Evolutionary conservation across 345 rosid species (phyloP).

Genomic region (Iberis pinnata): DNA sequence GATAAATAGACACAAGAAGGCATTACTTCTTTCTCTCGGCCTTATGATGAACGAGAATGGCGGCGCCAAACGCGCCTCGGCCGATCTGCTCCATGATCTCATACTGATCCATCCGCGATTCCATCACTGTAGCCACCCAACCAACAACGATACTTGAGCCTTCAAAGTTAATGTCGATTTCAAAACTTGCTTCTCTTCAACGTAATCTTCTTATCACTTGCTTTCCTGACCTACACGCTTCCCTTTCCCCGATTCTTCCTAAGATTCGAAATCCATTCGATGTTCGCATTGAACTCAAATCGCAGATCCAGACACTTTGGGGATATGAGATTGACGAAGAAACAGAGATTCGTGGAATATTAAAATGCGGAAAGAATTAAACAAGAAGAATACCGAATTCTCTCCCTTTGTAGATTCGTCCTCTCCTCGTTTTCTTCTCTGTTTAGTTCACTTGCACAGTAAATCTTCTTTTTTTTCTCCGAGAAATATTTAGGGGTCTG

Average conservation of each 20-base stretch:
- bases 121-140: too few relatives aligned
- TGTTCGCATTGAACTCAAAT: constrained; percentile 6
- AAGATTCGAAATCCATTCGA: constrained; percentile 11
- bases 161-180: background rate
- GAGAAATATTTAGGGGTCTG: constrained; percentile 11
- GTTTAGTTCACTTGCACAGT: constrained; percentile 27
- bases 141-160: constrained; percentile 9
- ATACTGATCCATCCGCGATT: constrained; percentile 97
- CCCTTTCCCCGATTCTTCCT: constrained; percentile 1
- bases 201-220: constrained; percentile 1
- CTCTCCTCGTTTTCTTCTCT: background rate
- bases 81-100: constrained; percentile 99
- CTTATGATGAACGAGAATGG: constrained; percentile 87
- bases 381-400: constrained; percentile 8
- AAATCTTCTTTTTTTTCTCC: constrained; percentile 24
- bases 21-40: constrained; percentile 81
- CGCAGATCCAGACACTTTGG: constrained; percentile 26
- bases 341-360: constrained; percentile 7
- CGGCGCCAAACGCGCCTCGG: constrained; percentile 96
- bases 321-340: constrained; percentile 5
- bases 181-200: constrained; percentile 20
- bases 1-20: background rate
- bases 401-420: constrained; percentile 10
- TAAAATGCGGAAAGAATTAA: constrained; percentile 9
- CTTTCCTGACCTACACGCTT: constrained; percentile 25